Base-by-base conservation (phyloP, 2,329 filamentous ascomycete genomes). In the Talaromyces sp. region DNA sequence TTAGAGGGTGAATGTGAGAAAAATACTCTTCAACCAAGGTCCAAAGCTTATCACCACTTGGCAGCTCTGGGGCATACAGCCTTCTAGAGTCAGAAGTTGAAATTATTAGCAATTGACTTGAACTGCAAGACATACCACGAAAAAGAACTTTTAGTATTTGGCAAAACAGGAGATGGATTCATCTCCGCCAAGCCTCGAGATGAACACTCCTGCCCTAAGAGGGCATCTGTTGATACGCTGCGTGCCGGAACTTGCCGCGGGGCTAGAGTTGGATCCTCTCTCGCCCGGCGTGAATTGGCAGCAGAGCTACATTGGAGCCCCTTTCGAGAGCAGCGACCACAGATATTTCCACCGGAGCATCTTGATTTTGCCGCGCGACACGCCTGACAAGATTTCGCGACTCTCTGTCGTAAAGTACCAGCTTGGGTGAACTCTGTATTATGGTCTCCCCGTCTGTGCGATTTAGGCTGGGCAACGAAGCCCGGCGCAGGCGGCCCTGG, bases 1-100 rank as follows among this genome's bases (percentile, higher is more conserved):
- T 57, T 13, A 68, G 44, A 1, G 64, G 61, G 29, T 68, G 65
- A 17, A 68, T 60, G 40, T 68, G 61, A 32, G 62, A 47, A 50
- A 68, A 68, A 52, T 67, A 68, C 20, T 62, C 59, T 27, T 67
- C 64, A 9, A 59, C 42, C 16, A 59, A 39, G 11, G 44, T 32
- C 13, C 48, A 40, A 8, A 59, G 48, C 10, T 20, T 52, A n/a
- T 53, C 47, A n/a, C 50, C 52, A 10, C 43, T 45, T 7, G 57
- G 57, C 17, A 59, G 29, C 22, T 59, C 51, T 11, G 43, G 20
- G 7, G 49, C 35, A 39, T 53, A 41, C 33, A 59, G 43, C 57
- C 57, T 58, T 13, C 17, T 11, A 2, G 4, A 7, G 45, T 57
- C 16, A 57, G 41, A 11, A 27, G 27, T 24, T 17, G n/a, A 13